Conservation (phyloP, 257 asterid species). For the Lithospermum erythrorhizon region DNA sequence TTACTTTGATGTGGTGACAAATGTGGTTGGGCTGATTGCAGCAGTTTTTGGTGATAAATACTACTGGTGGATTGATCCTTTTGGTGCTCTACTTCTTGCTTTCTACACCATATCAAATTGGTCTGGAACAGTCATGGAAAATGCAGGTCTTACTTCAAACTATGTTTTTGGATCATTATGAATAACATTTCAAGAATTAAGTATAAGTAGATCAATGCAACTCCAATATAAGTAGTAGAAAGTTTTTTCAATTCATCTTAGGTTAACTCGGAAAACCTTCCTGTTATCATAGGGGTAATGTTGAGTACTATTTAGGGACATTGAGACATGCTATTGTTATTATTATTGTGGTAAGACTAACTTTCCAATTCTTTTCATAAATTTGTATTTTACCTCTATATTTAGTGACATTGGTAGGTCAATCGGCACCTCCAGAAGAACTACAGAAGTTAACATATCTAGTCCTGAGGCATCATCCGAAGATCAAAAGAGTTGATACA, state of each 20-base stretch:
- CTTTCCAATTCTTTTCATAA: too few species aligned
- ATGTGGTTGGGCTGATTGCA: conserved; percentile 27
- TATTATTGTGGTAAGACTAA: too few species aligned
- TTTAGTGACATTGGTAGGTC: conserved; percentile 54
- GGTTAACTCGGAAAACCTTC: too few species aligned
- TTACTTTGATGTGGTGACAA: conserved; percentile 34
- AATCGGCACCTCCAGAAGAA: conserved; percentile 60
- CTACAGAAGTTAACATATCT: conserved; percentile 36
- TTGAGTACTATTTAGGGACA: too few species aligned
- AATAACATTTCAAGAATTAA: too few species aligned
- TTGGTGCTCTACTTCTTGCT: conserved; percentile 32
- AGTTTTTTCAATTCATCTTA: too few species aligned
- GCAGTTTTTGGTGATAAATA: conserved; percentile 34
- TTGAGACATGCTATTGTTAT: too few species aligned
- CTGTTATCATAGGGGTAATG: too few species aligned
- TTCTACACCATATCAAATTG: conserved; percentile 21
- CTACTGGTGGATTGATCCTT: conserved; percentile 46
- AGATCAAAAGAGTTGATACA: conserved; percentile 57
- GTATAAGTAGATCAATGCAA: too few species aligned
- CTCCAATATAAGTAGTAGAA: too few species aligned
- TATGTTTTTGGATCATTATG: not conserved
- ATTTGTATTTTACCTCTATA: not conserved
- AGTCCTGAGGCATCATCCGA: conserved; percentile 40
- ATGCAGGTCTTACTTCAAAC: conserved; percentile 13
- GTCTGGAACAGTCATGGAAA: conserved; percentile 20